These are phyloP conservation scores for Nissolia schottii DNA, from an alignment of 306 rosid species.

Conservation along the genomic window DNA sequence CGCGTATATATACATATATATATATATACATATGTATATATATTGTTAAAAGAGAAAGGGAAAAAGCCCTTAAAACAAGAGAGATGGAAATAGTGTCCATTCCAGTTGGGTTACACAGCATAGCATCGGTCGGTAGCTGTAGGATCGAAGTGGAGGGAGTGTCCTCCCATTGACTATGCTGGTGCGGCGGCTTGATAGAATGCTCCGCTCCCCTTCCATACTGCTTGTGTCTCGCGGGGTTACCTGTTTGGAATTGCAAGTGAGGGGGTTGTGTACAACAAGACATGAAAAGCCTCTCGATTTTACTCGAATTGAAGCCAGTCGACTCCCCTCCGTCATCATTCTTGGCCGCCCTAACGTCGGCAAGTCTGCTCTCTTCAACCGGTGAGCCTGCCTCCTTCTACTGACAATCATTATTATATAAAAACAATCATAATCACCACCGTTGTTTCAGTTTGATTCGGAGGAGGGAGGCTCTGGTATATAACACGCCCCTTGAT, in stretches of 20 bases:
- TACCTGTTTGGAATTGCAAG: neutral
- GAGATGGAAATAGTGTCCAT: no score
- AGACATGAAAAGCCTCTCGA: neutral
- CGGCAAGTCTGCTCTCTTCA: conserved; percentile 34
- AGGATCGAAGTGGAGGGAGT: no score
- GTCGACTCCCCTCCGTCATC: conserved; percentile 27
- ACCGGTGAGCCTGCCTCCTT: conserved; percentile 10
- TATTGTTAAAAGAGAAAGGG: no score
- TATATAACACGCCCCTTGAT: conserved; percentile 85
- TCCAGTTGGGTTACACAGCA: no score
- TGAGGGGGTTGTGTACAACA: neutral
- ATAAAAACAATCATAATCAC: no score
- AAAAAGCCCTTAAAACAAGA: no score
- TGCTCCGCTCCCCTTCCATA: neutral
- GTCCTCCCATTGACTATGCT: no score
- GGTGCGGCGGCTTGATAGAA: neutral
- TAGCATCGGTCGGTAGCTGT: no score
- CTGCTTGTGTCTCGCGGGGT: neutral
- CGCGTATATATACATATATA: no score
- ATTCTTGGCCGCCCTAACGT: conserved; percentile 37
- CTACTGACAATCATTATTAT: no score
- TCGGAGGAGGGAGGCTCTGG: conserved; percentile 90
- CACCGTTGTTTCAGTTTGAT: conserved; percentile 50
- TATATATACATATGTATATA: no score
- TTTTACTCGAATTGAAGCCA: conserved; percentile 16